Evolutionary conservation across 83 land plant species (phyloP).

Genomic region (Larix sibirica): DNA sequence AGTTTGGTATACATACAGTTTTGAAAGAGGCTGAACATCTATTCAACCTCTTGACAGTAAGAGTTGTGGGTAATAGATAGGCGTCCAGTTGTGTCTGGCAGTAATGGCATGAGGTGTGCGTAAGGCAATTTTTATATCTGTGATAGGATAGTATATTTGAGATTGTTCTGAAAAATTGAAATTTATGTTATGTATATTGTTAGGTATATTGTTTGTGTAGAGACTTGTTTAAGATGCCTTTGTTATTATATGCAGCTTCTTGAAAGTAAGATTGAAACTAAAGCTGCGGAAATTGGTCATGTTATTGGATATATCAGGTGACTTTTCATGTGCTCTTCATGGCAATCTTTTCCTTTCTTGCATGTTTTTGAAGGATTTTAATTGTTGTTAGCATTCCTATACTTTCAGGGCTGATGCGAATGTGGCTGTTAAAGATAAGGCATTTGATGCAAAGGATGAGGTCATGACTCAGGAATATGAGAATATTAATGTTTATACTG

Average conservation of each 20-base stretch:
- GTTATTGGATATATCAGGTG: conserved; percentile 6
- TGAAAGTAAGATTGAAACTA: conserved; percentile 14
- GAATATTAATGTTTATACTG: not conserved
- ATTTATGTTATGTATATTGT: not conserved
- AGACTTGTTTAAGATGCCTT: not conserved
- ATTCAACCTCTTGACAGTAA: too few relatives aligned
- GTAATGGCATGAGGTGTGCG: not conserved
- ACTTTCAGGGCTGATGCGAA: not conserved
- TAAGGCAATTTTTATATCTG: not conserved
- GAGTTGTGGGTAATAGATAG: too few relatives aligned
- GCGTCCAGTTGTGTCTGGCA: not conserved
- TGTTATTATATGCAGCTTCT: conserved; percentile 4
- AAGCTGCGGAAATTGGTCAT: not conserved
- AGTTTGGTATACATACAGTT: too few relatives aligned
- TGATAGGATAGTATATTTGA: not conserved
- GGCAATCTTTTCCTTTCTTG: not conserved
- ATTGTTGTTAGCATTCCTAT: not conserved
- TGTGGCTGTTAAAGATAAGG: not conserved
- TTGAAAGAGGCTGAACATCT: too few relatives aligned
- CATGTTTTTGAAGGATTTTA: not conserved
- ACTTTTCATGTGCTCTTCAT: not conserved
- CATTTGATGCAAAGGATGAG: not conserved
- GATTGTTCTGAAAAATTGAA: not conserved
- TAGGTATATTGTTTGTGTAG: not conserved
- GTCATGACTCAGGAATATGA: conserved; percentile 2